A percentile compares a stretch with the other conserved stretches of the same genome.
phyloP scores from a whole-genome alignment of 2,329 filamentous ascomycete genomes.

The Arthrobotrys entomopaga region DNA sequence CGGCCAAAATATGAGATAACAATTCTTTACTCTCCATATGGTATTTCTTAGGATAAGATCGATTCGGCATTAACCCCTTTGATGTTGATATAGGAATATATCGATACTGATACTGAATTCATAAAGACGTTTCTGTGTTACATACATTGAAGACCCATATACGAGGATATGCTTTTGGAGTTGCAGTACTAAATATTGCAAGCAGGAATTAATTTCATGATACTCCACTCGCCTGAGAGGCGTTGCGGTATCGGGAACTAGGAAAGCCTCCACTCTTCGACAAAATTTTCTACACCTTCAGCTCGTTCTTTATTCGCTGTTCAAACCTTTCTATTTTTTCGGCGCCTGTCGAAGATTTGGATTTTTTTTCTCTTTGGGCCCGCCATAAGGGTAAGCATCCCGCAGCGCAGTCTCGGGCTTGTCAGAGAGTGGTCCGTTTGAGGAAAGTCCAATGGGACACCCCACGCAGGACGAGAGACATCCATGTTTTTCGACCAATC shows the following conservation, averaged over 20 bases:
- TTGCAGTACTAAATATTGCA: no score
- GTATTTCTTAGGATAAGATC: no score
- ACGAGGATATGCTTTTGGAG: no score
- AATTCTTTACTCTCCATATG: no score
- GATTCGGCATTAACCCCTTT: no score
- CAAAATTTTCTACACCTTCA: no score
- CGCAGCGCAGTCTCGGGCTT: slow-evolving; percentile 6
- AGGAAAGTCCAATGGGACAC: slow-evolving; percentile 13
- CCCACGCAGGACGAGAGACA: slow-evolving; percentile 31
- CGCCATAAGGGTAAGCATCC: not conserved
- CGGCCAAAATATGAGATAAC: no score
- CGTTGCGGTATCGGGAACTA: slow-evolving; percentile 17
- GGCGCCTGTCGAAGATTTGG: slow-evolving; percentile 19
- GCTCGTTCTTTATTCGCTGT: no score
- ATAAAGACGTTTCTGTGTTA: no score
- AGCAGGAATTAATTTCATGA: not conserved
- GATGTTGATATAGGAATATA: no score
- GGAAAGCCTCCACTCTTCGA: not conserved
- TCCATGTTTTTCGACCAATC: not conserved
- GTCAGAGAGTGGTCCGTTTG: slow-evolving; percentile 15
- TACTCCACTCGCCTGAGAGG: slow-evolving; percentile 9
- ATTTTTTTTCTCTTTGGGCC: slow-evolving; percentile 8
- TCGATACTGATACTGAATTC: no score
- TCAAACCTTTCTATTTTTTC: slow-evolving; percentile 1
- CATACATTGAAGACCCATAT: not conserved